Evolutionary conservation across 1,284 basidiomycete genomes (phyloP).

Genomic region (Ganoderma boninense): DNA sequence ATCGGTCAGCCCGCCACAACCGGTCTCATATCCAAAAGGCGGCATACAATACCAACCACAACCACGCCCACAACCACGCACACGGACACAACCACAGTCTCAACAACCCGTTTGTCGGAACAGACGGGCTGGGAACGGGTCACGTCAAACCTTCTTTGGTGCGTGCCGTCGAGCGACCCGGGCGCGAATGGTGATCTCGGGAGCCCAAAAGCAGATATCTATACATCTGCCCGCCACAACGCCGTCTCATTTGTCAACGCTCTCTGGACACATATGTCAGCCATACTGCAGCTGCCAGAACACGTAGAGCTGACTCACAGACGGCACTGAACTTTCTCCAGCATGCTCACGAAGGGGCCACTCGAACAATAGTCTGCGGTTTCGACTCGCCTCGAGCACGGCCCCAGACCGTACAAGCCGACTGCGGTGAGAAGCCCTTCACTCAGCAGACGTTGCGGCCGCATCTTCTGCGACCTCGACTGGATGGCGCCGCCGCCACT

Average conservation of each 20-base stretch:
- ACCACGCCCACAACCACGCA: not conserved
- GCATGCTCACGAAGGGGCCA: no score
- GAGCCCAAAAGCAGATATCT: not conserved
- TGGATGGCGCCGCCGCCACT: constrained; percentile 64
- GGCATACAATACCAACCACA: not conserved
- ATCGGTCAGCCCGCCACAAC: not conserved
- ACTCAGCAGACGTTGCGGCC: not conserved
- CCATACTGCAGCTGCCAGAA: not conserved
- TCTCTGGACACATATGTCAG: not conserved
- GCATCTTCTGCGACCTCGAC: constrained; percentile 42
- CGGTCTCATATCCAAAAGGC: not conserved
- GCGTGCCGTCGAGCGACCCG: not conserved
- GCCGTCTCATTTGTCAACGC: not conserved
- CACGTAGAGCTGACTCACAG: not conserved
- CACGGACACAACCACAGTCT: not conserved
- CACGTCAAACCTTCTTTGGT: not conserved
- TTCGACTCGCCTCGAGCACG: not conserved
- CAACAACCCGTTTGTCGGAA: not conserved
- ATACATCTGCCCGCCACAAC: not conserved
- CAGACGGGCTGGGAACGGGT: not conserved
- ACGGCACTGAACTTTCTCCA: not conserved
- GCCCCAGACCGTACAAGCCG: no score
- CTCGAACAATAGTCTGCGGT: not conserved
- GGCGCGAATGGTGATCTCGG: constrained; percentile 1
- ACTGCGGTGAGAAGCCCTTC: not conserved